Base-by-base conservation (phyloP, 2,329 filamentous ascomycete genomes). In the Parastagonospora avenae region DNA sequence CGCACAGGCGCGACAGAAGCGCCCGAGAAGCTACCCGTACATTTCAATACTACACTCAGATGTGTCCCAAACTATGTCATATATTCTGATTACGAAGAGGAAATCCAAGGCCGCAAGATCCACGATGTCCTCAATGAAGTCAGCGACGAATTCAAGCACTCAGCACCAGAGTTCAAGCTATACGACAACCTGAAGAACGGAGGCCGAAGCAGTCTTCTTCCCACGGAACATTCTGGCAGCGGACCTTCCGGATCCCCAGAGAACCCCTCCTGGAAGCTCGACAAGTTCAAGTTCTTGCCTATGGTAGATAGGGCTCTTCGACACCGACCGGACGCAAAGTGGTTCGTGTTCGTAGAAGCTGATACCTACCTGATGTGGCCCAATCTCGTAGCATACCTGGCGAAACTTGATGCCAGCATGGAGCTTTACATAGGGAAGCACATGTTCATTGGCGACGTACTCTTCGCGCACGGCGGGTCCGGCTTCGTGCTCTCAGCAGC, bases 1-100 rank as follows among this genome's bases (percentile, higher is more conserved):
- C 81, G 83, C 54, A 86, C 84, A 1, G 84, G 84, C 35, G 82
- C 83, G 11, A 85, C 82, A 11, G 83, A 86, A 66, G 78, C 82
- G n/a, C 75, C 76, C 39, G 77, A 82, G 42, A 85, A 85, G 63
- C 73, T 86, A 9, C 83, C 83, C 2, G 73, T 80, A 10, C 83
- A 85, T 66, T 79, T 85, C 59, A 68, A 76, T 49, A 85, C 83
- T 0, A 84, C 81, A 0, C 72, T 86, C 33, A 75, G 76, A 63
- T 86, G 83, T 67, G 76, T 83, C 50, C 79, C 80, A 33, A 68
- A 85, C 67, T 81, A 79, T 50, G 74, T 80, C 31, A 76, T 87
- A 50, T 82, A 83, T 64, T 85, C 83, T 35, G 84, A 86, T 63
- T 78, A 80, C 52, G 80, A 81, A 32, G 83, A 86, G 63, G 74